These are phyloP conservation scores for Kazachstania kunashirensis DNA, from an alignment of 805 yeast species.

Conservation along the genomic window DNA sequence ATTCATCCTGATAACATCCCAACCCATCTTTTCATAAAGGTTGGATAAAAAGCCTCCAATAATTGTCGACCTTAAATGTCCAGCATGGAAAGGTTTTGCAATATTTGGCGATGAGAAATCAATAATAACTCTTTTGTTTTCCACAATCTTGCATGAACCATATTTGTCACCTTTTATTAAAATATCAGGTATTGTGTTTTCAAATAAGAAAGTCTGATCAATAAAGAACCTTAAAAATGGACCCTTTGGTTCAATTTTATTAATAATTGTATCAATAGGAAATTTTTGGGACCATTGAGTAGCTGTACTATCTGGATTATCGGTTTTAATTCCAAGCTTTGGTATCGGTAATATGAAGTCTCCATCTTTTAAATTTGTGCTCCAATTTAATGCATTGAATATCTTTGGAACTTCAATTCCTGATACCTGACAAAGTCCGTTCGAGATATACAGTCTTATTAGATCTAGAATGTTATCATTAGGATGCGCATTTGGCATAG, in stretches of 20 bases:
- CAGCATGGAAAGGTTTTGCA: slow-evolving; percentile 99
- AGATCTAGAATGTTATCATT: slow-evolving; percentile 74
- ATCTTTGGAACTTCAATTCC: slow-evolving; percentile 62
- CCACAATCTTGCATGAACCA: slow-evolving; percentile 70
- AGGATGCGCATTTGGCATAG: slow-evolving; percentile 25
- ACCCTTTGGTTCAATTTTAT: slow-evolving; percentile 71
- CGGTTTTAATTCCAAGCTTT: slow-evolving; percentile 75
- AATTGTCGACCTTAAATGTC: slow-evolving; percentile 92
- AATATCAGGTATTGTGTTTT: slow-evolving; percentile 59
- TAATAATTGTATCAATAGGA: slow-evolving; percentile 58
- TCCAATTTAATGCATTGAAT: slow-evolving; percentile 80
- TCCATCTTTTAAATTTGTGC: slow-evolving; percentile 78
- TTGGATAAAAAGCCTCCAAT: slow-evolving; percentile 92
- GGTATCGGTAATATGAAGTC: slow-evolving; percentile 89
- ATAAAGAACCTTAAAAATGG: slow-evolving; percentile 85
- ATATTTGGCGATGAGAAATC: slow-evolving; percentile 96
- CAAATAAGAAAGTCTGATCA: slow-evolving; percentile 52
- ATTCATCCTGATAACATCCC: slow-evolving; percentile 82
- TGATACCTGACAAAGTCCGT: slow-evolving; percentile 62
- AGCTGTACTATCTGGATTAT: slow-evolving; percentile 64
- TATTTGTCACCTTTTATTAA: slow-evolving; percentile 48
- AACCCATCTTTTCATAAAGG: slow-evolving; percentile 80
- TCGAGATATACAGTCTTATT: slow-evolving; percentile 80
- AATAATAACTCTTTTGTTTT: slow-evolving; percentile 58
- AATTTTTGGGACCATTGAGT: slow-evolving; percentile 68